phyloP scores from a whole-genome alignment of 2,329 filamentous ascomycete species.

The Aspergillus phoenicis region DNA sequence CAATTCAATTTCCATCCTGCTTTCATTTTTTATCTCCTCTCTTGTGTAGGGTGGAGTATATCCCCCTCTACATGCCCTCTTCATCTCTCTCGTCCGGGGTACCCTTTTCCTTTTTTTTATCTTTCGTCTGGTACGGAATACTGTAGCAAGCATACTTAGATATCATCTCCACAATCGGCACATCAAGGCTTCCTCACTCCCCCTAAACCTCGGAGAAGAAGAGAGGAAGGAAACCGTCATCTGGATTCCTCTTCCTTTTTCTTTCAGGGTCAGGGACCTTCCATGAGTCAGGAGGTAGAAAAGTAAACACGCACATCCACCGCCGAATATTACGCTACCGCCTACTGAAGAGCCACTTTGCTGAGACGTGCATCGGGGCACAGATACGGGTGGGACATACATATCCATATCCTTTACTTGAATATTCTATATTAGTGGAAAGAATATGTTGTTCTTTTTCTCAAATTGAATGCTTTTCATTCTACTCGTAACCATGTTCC shows the following conservation, averaged over 20 bases:
- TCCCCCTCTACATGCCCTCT: too few relatives aligned
- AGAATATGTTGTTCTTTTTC: not conserved
- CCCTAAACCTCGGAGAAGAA: too few relatives aligned
- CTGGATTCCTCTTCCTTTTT: conserved; percentile 20
- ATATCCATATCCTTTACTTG: too few relatives aligned
- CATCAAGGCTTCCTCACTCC: conserved; percentile 50
- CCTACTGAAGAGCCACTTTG: conserved; percentile 67
- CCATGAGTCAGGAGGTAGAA: conserved; percentile 49
- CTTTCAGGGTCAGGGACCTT: not conserved
- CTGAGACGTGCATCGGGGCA: conserved; percentile 63
- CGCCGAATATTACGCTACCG: conserved; percentile 42
- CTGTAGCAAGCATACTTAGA: too few relatives aligned
- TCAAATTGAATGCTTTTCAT: not conserved
- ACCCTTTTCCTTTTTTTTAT: too few relatives aligned
- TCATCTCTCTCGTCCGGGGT: too few relatives aligned
- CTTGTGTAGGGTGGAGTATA: not conserved
- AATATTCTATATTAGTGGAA: too few relatives aligned
- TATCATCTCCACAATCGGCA: conserved; percentile 31
- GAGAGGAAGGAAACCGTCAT: too few relatives aligned
- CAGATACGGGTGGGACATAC: conserved; percentile 68
- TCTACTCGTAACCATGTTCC: not conserved
- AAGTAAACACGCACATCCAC: conserved; percentile 26
- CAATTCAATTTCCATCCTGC: not conserved
- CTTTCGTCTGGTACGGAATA: too few relatives aligned
- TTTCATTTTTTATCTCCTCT: not conserved